These are phyloP conservation scores for Angomonas ambiguus DNA, from an alignment of 208 protist species.

Conservation along the genomic window DNA sequence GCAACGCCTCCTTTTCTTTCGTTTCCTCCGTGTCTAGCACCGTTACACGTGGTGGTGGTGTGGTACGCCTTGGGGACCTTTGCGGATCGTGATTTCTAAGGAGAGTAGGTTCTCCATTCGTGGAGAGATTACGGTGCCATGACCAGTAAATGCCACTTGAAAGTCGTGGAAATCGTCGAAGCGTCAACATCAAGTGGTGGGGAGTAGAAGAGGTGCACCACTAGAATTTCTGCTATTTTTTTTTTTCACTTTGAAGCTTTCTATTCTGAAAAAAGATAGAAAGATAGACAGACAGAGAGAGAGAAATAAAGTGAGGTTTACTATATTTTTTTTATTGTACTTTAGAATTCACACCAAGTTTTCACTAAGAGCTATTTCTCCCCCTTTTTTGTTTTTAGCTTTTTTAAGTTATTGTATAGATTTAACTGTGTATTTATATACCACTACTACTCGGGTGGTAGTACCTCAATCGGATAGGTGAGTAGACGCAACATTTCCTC, in stretches of 20 bases:
- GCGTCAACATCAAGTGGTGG: slow-evolving; percentile 9
- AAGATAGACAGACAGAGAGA: slow-evolving; percentile 1
- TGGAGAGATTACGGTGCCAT: not conserved
- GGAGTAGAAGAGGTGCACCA: no score
- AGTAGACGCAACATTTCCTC: slow-evolving; percentile 16
- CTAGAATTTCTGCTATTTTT: slow-evolving; percentile 2
- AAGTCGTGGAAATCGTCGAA: not conserved
- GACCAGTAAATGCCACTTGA: not conserved
- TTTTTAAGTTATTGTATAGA: not conserved
- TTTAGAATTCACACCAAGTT: no score
- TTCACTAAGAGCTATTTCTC: no score
- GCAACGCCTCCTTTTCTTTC: no score
- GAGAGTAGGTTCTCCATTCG: not conserved
- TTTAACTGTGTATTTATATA: not conserved
- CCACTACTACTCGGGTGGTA: not conserved
- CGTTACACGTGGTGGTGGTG: no score
- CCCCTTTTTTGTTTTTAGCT: no score
- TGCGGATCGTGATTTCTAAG: not conserved
- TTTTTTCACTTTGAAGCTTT: not conserved
- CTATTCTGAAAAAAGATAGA: slow-evolving; percentile 11
- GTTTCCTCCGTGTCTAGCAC: not conserved
- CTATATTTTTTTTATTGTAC: not conserved
- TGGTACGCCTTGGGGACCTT: no score
- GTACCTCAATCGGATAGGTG: slow-evolving; percentile 22
- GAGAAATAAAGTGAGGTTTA: not conserved